phyloP scores from a whole-genome alignment of 1,139 yeast genomes.

The Taphrina wiesneri region DNA sequence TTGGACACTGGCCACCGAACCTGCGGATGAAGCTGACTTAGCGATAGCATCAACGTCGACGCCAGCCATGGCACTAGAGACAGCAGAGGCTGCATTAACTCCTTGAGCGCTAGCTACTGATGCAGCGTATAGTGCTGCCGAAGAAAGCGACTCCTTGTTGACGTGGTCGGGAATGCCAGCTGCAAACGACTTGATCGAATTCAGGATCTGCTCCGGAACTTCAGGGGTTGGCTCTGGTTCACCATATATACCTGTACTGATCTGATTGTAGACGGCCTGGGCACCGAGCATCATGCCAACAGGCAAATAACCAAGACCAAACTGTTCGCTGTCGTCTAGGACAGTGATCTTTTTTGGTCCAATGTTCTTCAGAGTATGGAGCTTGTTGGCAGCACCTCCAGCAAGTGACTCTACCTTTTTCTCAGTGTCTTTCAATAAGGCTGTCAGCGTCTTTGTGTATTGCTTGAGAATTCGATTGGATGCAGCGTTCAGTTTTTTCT shows the following conservation, averaged over 20 bases:
- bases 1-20: conserved; percentile 21
- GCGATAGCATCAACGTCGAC: conserved; percentile 27
- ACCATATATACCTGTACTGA: conserved; percentile 22
- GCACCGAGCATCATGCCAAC: conserved; percentile 31
- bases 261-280: conserved; percentile 22
- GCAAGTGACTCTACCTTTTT: conserved; percentile 25
- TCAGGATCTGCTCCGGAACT: conserved; percentile 1
- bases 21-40: conserved; percentile 19
- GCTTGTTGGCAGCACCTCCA: conserved; percentile 31
- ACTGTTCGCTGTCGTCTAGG: conserved; percentile 19
- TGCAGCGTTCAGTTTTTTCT: conserved; percentile 3
- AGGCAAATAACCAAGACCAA: conserved; percentile 25
- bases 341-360: conserved; percentile 33
- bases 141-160: background rate
- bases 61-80: conserved; percentile 8
- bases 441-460: conserved; percentile 13
- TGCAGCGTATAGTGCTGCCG: conserved; percentile 2
- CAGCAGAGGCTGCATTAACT: conserved; percentile 18
- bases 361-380: conserved; percentile 16
- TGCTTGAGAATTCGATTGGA: conserved; percentile 1
- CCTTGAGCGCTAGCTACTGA: conserved; percentile 23
- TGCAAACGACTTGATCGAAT: conserved; percentile 13
- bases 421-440: conserved; percentile 17
- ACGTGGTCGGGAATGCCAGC: conserved; percentile 9
- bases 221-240: conserved; percentile 19